Base-by-base conservation (phyloP, 1,284 basidiomycete genomes). In the Ceratobasidium sp. region DNA sequence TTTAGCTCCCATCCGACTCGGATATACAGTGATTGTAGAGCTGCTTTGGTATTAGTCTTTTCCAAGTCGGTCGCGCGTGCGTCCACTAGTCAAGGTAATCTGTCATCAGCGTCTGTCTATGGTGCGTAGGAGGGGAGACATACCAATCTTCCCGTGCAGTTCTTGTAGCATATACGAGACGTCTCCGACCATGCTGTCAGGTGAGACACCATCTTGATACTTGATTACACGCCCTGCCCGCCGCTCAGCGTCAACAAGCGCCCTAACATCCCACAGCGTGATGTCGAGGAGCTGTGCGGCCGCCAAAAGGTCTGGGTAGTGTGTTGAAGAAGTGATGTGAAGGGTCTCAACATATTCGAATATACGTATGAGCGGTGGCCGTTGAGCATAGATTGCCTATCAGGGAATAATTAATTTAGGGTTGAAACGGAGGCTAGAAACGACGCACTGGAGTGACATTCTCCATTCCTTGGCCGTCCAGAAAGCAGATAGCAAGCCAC, bases 61-160 rank as follows among this genome's bases (percentile, higher is more conserved):
- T 67, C 64, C 48, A 67, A 34, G 34, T 67, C 64, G 21, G 64
- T 36, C 18, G 64, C 64, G 10, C 64, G 64, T 4, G 64, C 64
- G 21, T 67, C 64, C 32, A 52, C 64, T 67, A 43, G 8, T 6
- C 18, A 39, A 23, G 26, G 23, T 30, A 48, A 14, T 16, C 9
- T 48, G n/a, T 39, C n/a, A n/a, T 18, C n/a, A 16, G 18, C 4
- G 3, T n/a, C 62, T 4, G 14, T 18, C 6, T 12, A n/a, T n/a
- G n/a, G n/a, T n/a, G n/a, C n/a, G n/a, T n/a, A n/a, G 14, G 6
- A 21, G 34, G 21, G n/a, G 36, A 53, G 14, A 28, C 26, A 67
- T 39, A 67, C 64, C 32, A 36, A 67, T 67, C n/a, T 50, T 28
- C 18, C 64, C 64, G 23, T 67, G 64, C 18, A 67, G 9, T 21